A percentile compares a stretch with the other conserved stretches of the same genome.
Conservation (phyloP, 1,284 basidiomycete species). For the Apiotrichum mycotoxinovorans region DNA sequence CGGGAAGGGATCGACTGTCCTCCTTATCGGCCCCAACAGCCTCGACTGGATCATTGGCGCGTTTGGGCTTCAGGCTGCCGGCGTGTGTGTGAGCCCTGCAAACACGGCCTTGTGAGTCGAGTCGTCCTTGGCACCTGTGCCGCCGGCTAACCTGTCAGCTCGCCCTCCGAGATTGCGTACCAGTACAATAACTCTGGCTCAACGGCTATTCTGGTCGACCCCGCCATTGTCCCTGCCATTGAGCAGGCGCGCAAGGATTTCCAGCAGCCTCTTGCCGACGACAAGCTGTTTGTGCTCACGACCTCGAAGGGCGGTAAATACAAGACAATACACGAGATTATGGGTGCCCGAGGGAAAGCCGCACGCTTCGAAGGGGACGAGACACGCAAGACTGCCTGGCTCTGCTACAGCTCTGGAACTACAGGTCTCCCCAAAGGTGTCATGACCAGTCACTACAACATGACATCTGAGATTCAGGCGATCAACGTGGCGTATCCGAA, state of each 20-base stretch:
- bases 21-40: slow-evolving; percentile 54
- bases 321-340: slow-evolving; percentile 3
- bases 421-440: slow-evolving; percentile 49
- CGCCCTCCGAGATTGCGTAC: slow-evolving; percentile 40
- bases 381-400: slow-evolving; percentile 14
- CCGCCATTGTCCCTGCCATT: slow-evolving; percentile 52
- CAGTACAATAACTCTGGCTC: slow-evolving; percentile 57
- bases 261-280: slow-evolving; percentile 1
- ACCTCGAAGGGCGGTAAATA: slow-evolving; percentile 2
- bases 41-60: slow-evolving; percentile 62
- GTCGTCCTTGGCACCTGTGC: slow-evolving; percentile 25
- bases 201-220: slow-evolving; percentile 57
- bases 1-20: slow-evolving; percentile 31
- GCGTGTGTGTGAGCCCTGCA: slow-evolving; percentile 34
- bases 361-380: slow-evolving; percentile 8
- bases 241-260: slow-evolving; percentile 28
- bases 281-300: slow-evolving; percentile 7
- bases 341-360: background rate
- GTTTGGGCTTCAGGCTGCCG: slow-evolving; percentile 54
- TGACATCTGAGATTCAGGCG: slow-evolving; percentile 47
- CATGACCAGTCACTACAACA: slow-evolving; percentile 62
- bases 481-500: background rate
- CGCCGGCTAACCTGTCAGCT: slow-evolving; percentile 1
- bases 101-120: slow-evolving; percentile 40
- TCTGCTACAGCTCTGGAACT: slow-evolving; percentile 68